Conservation (phyloP, 2,329 filamentous ascomycete genomes). For the Neoarthrinium moseri region DNA sequence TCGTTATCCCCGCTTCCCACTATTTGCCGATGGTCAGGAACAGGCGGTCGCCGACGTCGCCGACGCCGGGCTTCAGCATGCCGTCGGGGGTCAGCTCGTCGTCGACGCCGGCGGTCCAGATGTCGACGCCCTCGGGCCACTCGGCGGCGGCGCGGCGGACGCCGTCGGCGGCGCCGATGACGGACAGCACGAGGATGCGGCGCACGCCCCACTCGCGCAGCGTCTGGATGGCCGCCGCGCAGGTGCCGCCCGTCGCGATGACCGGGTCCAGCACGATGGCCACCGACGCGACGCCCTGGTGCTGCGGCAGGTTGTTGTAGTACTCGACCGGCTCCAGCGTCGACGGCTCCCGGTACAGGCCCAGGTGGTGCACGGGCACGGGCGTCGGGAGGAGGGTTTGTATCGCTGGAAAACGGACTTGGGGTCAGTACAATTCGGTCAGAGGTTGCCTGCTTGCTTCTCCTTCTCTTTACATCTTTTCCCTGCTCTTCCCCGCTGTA, state of each 20-base stretch:
- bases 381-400: slow-evolving; percentile 78
- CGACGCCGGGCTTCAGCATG: slow-evolving; percentile 88
- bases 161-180: slow-evolving; percentile 74
- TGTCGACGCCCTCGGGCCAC: slow-evolving; percentile 74
- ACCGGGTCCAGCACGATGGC: slow-evolving; percentile 89
- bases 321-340: slow-evolving; percentile 91
- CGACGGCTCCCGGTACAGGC: slow-evolving; percentile 86
- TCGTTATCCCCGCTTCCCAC: too few species aligned
- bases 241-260: slow-evolving; percentile 90
- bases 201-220: slow-evolving; percentile 89
- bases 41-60: slow-evolving; percentile 86
- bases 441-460: too few species aligned
- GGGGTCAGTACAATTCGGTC: too few species aligned
- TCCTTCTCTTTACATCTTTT: too few species aligned
- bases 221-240: slow-evolving; percentile 84
- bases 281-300: slow-evolving; percentile 54
- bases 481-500: too few species aligned
- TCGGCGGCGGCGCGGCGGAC: slow-evolving; percentile 68
- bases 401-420: slow-evolving; percentile 54
- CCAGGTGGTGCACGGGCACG: slow-evolving; percentile 87
- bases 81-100: slow-evolving; percentile 70
- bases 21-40: slow-evolving; percentile 83
- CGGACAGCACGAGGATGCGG: slow-evolving; percentile 71
- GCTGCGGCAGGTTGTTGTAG: slow-evolving; percentile 94
- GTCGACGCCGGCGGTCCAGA: slow-evolving; percentile 85